These are phyloP conservation scores for Epicoccum sorghinum DNA, from an alignment of 2,329 filamentous ascomycete genomes.

Conservation along the genomic window DNA sequence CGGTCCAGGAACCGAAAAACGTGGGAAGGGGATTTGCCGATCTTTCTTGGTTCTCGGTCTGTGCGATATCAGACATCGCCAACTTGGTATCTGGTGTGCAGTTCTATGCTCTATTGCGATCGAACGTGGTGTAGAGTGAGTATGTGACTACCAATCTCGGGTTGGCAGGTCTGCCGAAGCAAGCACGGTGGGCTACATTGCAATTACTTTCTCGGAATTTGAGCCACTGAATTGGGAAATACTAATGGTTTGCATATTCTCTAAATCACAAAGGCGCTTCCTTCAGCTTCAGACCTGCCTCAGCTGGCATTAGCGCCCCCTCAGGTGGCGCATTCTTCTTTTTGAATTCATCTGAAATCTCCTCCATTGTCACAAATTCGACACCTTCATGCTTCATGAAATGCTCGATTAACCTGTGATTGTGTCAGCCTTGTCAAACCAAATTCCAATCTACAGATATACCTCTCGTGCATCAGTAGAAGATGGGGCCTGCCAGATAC, in stretches of 20 bases:
- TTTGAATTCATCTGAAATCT: slow-evolving; percentile 76
- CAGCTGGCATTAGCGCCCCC: slow-evolving; percentile 66
- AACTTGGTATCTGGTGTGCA: not conserved
- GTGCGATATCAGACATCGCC: not conserved
- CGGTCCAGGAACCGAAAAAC: slow-evolving; percentile 2
- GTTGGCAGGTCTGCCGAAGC: not conserved
- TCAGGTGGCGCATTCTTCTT: slow-evolving; percentile 62
- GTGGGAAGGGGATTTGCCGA: slow-evolving; percentile 5
- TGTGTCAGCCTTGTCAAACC: not conserved
- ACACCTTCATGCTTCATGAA: slow-evolving; percentile 68
- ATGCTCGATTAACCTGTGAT: slow-evolving; percentile 65
- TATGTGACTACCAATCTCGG: not conserved
- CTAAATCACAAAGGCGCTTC: slow-evolving; percentile 10
- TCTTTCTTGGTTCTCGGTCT: slow-evolving; percentile 1
- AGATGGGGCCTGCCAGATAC: slow-evolving; percentile 69
- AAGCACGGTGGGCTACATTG: not conserved
- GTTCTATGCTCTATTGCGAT: not conserved
- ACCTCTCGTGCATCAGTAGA: slow-evolving; percentile 74
- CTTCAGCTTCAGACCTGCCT: slow-evolving; percentile 59
- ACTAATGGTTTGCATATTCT: not conserved
- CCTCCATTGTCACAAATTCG: slow-evolving; percentile 71
- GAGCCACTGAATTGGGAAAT: no score
- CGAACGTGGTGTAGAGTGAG: no score
- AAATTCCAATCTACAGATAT: slow-evolving; percentile 17
- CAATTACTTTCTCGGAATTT: no score